These are phyloP conservation scores for Pestalotiopsis sp. DNA, from an alignment of 2,329 filamentous ascomycete species.

Conservation along the genomic window DNA sequence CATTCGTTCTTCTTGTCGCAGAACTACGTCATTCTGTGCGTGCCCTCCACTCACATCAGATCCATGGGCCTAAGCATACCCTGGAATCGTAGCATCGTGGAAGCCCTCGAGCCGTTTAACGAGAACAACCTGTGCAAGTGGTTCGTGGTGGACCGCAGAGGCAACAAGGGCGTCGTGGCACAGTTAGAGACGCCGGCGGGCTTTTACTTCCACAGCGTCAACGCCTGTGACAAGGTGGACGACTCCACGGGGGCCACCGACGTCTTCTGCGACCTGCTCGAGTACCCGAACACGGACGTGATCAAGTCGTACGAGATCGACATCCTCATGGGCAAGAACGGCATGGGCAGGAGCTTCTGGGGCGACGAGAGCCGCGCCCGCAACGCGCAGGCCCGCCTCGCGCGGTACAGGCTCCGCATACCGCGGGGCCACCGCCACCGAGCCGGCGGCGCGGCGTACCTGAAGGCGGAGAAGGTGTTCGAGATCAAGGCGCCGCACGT, in stretches of 20 bases:
- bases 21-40: constrained; percentile 72
- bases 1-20: constrained; percentile 79
- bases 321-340: constrained; percentile 59
- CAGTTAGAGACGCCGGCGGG: constrained; percentile 68
- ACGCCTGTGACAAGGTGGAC: constrained; percentile 69
- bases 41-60: constrained; percentile 67
- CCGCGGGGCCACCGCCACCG: constrained; percentile 15
- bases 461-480: constrained; percentile 37
- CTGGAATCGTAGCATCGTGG: constrained; percentile 68
- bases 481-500: constrained; percentile 54
- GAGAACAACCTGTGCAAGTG: constrained; percentile 60
- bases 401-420: constrained; percentile 47
- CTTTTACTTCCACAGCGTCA: constrained; percentile 81
- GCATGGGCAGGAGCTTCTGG: constrained; percentile 45
- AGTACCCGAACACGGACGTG: constrained; percentile 67
- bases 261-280: constrained; percentile 67
- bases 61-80: constrained; percentile 61
- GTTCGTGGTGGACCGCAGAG: constrained; percentile 72
- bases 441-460: neutral
- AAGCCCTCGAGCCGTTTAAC: constrained; percentile 69
- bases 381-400: constrained; percentile 39
- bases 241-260: constrained; percentile 41
- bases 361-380: constrained; percentile 40
- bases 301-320: constrained; percentile 72
- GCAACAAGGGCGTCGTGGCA: constrained; percentile 66